A percentile compares a stretch with the other conserved stretches of the same genome.
Conservation (phyloP, 2,329 filamentous ascomycete species). For the Ophiostoma montium region DNA sequence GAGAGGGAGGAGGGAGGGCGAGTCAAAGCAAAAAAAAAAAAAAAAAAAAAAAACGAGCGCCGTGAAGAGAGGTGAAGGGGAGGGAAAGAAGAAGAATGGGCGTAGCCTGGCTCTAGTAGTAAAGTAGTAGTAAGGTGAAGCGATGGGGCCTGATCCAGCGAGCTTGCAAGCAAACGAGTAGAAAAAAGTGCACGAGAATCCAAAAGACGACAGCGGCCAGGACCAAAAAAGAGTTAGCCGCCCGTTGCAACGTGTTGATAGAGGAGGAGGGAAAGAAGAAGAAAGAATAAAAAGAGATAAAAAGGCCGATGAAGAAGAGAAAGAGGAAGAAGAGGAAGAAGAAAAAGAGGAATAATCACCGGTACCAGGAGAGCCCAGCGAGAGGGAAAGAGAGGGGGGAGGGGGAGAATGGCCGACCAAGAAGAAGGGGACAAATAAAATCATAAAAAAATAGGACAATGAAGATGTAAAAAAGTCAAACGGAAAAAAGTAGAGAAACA, state of each 20-base stretch:
- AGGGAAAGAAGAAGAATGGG: slow-evolving; percentile 1
- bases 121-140: background rate
- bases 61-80: no score
- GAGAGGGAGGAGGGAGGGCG: background rate
- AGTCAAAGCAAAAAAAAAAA: background rate
- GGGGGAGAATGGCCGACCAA: background rate
- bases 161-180: background rate
- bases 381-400: no score
- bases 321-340: slow-evolving; percentile 2
- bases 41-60: slow-evolving; percentile 5
- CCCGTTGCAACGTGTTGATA: background rate
- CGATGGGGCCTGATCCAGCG: background rate
- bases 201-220: background rate
- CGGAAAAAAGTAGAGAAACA: background rate
- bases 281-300: slow-evolving; percentile 3
- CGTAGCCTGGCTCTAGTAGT: background rate
- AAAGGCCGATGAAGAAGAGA: background rate
- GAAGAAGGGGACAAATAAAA: slow-evolving; percentile 1
- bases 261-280: background rate
- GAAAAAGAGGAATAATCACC: background rate
- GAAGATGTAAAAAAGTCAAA: background rate
- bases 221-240: background rate
- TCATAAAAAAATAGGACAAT: background rate
- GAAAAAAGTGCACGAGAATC: slow-evolving; percentile 1
- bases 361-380: no score